Evolutionary conservation across 2,329 filamentous ascomycete species (phyloP).

Genomic region (Diaporthe velutina): DNA sequence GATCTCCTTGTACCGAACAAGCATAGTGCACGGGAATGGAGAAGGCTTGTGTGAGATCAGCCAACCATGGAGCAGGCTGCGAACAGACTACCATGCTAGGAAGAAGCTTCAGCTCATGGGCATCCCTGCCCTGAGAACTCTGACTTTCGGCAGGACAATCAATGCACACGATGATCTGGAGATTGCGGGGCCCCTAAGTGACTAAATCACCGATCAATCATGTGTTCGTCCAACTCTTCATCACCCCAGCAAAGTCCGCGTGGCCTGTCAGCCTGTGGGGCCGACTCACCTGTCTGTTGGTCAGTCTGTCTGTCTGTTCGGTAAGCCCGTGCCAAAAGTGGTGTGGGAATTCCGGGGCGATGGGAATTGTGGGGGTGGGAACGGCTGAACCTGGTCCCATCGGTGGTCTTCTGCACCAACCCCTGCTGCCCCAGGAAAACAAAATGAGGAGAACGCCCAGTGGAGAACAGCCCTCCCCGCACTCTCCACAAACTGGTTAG

Average conservation of each 20-base stretch:
- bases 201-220: slow-evolving; percentile 25
- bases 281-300: background rate
- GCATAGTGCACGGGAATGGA: slow-evolving; percentile 8
- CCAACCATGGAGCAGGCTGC: background rate
- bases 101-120: background rate
- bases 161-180: slow-evolving; percentile 6
- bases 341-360: slow-evolving; percentile 15
- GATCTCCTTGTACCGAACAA: background rate
- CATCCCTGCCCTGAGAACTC: slow-evolving; percentile 5
- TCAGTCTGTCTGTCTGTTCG: background rate
- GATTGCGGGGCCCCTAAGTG: slow-evolving; percentile 14
- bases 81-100: background rate
- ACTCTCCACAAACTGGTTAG: background rate
- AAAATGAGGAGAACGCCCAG: slow-evolving; percentile 16
- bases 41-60: background rate
- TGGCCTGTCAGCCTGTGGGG: slow-evolving; percentile 1
- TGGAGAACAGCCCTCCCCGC: background rate
- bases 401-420: background rate
- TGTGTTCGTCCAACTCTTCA: slow-evolving; percentile 14
- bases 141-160: background rate
- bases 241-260: slow-evolving; percentile 14
- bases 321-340: slow-evolving; percentile 4
- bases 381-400: background rate
- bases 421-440: slow-evolving; percentile 18
- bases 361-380: slow-evolving; percentile 19